A percentile compares a stretch with the other conserved stretches of the same genome.
These are phyloP conservation scores for Penicillium goetzii DNA, from an alignment of 495 filamentous ascomycete genomes.

Conservation along the genomic window DNA sequence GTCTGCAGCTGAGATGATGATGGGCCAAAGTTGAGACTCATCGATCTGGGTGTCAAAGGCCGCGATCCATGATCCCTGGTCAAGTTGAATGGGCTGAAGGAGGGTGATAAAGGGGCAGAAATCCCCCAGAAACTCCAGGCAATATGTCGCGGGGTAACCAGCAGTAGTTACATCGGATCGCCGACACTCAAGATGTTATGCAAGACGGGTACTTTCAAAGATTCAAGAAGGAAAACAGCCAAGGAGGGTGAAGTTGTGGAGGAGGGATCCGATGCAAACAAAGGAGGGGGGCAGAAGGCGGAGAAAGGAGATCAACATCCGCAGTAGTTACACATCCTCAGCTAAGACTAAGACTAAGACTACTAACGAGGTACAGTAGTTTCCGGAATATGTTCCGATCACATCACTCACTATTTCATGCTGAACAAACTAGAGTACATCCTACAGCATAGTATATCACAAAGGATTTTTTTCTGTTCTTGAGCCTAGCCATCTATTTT, in stretches of 20 bases:
- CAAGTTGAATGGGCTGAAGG: conserved; percentile 16
- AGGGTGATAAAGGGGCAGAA: conserved; percentile 17
- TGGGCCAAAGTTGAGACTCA: conserved; percentile 5
- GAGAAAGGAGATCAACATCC: conserved; percentile 30
- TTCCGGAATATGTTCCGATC: background rate
- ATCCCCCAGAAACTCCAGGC: conserved; percentile 18
- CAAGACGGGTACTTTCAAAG: background rate
- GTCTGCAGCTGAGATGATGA: background rate
- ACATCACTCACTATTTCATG: background rate
- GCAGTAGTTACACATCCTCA: background rate
- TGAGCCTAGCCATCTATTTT: background rate
- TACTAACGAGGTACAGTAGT: background rate
- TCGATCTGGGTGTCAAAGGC: conserved; percentile 18
- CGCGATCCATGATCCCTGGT: conserved; percentile 22
- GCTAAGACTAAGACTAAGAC: background rate
- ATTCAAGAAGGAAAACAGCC: background rate
- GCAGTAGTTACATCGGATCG: conserved; percentile 44
- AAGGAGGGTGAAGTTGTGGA: background rate
- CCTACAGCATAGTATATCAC: background rate
- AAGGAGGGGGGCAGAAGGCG: conserved; percentile 29
- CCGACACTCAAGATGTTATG: background rate
- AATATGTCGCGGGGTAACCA: conserved; percentile 13
- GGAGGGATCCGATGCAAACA: conserved; percentile 16
- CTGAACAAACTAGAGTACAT: background rate
- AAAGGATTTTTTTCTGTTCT: background rate